These are phyloP conservation scores for Solanum aculeatissimum DNA, from an alignment of 305 asterid genomes.

Conservation along the genomic window DNA sequence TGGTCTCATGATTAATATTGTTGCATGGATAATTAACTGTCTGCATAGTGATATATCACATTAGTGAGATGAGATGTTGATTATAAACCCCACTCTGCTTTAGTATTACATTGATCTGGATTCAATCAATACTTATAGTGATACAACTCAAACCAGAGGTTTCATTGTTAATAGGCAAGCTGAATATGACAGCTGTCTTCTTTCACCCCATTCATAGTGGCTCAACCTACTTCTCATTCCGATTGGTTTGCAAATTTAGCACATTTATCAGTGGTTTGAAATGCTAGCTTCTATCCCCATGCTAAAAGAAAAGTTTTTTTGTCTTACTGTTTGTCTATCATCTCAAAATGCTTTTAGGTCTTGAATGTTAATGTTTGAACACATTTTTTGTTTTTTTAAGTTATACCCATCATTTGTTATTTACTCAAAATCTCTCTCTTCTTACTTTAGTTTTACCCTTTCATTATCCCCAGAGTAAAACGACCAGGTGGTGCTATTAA, in stretches of 20 bases:
- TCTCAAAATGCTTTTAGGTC: background rate
- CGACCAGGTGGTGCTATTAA: constrained; percentile 42
- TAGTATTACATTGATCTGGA: background rate
- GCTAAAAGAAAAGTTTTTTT: background rate
- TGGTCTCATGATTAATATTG: background rate
- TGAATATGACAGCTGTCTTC: background rate
- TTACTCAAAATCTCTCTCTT: background rate
- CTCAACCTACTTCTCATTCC: background rate
- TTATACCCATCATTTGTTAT: background rate
- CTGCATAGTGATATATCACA: background rate
- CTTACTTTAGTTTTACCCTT: background rate
- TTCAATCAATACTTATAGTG: background rate
- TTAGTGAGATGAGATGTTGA: background rate
- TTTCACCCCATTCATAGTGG: background rate
- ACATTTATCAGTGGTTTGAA: background rate
- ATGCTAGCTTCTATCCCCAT: background rate
- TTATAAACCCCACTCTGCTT: background rate
- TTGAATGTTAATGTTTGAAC: background rate
- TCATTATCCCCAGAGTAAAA: constrained; percentile 40
- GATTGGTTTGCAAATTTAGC: background rate
- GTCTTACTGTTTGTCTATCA: background rate
- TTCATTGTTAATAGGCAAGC: background rate
- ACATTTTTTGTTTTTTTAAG: too few species aligned
- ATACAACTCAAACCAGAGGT: background rate
- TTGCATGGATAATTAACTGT: background rate